Evolutionary conservation across 192 early-diverging fungal species (phyloP).

Genomic region (Phlyctochytrium planicorne): DNA sequence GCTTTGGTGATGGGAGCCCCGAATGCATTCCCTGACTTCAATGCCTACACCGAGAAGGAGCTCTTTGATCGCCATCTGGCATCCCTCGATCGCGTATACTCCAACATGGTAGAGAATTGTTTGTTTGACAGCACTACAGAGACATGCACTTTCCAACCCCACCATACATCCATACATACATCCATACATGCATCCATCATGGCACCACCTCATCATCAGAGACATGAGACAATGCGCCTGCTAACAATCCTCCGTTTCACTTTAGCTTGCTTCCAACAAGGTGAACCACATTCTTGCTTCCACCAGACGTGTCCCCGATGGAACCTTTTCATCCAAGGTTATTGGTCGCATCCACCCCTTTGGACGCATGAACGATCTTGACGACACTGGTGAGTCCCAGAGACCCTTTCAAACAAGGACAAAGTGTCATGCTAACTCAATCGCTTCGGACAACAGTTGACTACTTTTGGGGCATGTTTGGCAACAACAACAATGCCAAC

Average conservation of each 20-base stretch:
- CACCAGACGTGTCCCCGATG: conserved; percentile 8
- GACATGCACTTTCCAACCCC: too few species aligned
- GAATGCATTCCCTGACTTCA: too few species aligned
- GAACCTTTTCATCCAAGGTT: conserved; percentile 12
- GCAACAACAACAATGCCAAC: conserved; percentile 14
- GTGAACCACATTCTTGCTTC: background rate
- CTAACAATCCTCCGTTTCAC: background rate
- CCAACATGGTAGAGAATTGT: background rate
- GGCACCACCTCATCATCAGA: too few species aligned
- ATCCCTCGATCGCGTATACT: background rate
- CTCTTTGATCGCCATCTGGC: background rate
- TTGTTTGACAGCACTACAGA: background rate
- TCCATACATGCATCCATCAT: too few species aligned
- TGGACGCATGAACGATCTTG: conserved; percentile 18
- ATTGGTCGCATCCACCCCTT: conserved; percentile 22
- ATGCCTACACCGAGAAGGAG: background rate
- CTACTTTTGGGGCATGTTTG: conserved; percentile 23
- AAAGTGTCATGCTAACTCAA: too few species aligned
- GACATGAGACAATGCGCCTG: background rate
- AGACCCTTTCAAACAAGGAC: too few species aligned
- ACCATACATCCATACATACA: too few species aligned
- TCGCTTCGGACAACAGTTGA: too few species aligned
- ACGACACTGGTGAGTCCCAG: too few species aligned
- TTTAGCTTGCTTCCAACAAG: conserved; percentile 3
- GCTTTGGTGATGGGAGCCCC: too few species aligned